Evolutionary conservation across 495 filamentous ascomycete species (phyloP), one percentile per base, ranked within the genome.

Genomic region (Neurospora discreta): DNA sequence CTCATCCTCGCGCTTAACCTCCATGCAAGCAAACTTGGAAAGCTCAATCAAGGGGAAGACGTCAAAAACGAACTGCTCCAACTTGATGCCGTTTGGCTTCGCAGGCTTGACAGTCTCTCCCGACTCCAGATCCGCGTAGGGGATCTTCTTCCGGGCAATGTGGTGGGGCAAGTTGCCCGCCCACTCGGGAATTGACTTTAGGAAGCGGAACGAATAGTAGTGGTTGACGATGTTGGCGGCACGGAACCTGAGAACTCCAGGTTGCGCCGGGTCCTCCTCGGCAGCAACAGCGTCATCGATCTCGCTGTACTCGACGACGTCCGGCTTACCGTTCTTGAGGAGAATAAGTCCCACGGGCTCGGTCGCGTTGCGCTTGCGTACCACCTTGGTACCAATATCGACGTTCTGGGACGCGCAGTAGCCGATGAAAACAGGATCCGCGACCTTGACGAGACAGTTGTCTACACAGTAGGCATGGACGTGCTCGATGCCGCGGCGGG

Each of bases 201-300:
- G 86, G 85, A 98, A 99, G 71, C 88, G 84, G 86, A 93, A 96
- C 41, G 91, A 94, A 85, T 99, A 99, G 87, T 98, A 99, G 86
- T 99, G 95, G 87, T 99, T 99, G 83, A 99, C 95, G 73, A 99
- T 99, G 84, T 99, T 99, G 74, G 94, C 95, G 69, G 95, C 95
- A 58, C 95, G 90, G 90, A 97, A 98, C 83, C 93, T 97, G 78
- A 99, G 88, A 69, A 98, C 84, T 60, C 89, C 89, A 2, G 87
- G 85, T 77, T 98, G 90, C 80, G 93, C 91, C 70, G 91, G 85
- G 79, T 99, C 95, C 79, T 91, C 89, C 74, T 94, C 94, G 79
- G 97, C 94, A 42, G 95, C 91, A 3, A 91, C 81, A 9, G 18
- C 2, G 85, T 97, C 2, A 85, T 97, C 92, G 76, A 99, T 98